Percentiles rank a stretch among this genome's conserved stretches.
phyloP scores from a whole-genome alignment of 176 grass and related monocot genomes.

The Lolium perenne region DNA sequence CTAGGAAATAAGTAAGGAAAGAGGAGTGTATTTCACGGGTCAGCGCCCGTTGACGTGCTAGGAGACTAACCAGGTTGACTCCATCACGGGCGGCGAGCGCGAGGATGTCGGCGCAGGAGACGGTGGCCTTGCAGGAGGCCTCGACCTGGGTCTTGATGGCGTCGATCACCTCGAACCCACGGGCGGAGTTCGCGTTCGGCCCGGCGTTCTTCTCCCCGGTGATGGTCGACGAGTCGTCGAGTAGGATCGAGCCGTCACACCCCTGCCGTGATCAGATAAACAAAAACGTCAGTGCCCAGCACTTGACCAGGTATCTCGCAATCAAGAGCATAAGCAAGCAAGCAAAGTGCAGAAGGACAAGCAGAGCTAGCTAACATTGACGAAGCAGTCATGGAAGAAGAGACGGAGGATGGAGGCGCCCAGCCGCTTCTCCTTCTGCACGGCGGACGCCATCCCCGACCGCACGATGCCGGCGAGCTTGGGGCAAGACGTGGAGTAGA shows the following conservation, averaged over 20 bases:
- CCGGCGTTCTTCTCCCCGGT: too few relatives aligned
- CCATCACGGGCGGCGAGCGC: conserved; percentile 55
- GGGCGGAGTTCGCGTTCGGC: too few relatives aligned
- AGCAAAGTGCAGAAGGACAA: neutral
- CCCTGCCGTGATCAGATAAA: too few relatives aligned
- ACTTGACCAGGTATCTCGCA: too few relatives aligned
- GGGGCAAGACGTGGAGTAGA: conserved; percentile 66
- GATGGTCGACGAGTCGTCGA: too few relatives aligned
- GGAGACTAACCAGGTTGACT: too few relatives aligned
- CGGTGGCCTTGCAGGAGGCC: conserved; percentile 52
- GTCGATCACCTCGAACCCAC: conserved; percentile 73
- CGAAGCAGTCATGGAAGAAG: conserved; percentile 82
- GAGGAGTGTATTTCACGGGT: too few relatives aligned
- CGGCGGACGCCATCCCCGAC: conserved; percentile 57
- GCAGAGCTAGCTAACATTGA: conserved; percentile 42
- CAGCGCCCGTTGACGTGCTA: too few relatives aligned
- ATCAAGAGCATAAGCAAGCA: too few relatives aligned
- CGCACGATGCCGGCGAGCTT: conserved; percentile 60
- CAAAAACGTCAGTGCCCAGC: too few relatives aligned
- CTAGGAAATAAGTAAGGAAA: too few relatives aligned
- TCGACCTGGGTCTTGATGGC: conserved; percentile 63
- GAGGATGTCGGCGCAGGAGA: conserved; percentile 83
- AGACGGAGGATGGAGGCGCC: conserved; percentile 67
- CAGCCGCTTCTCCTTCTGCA: conserved; percentile 62
- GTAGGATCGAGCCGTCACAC: too few relatives aligned